Evolutionary conservation across 2,329 filamentous ascomycete species (phyloP).

Genomic region (Zasmidium angulare): DNA sequence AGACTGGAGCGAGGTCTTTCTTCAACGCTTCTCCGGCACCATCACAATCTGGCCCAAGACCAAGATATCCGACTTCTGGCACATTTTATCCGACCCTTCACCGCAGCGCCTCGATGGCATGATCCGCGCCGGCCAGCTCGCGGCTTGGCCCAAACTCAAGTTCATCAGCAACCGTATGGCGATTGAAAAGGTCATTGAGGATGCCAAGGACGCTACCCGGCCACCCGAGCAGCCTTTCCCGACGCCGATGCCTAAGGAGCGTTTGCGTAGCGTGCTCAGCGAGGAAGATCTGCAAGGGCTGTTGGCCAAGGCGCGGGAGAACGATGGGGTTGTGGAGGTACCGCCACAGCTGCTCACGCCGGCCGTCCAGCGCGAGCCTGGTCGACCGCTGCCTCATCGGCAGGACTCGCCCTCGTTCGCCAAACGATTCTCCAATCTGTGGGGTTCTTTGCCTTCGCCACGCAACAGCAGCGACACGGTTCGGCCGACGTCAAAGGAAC

Average conservation of each 20-base stretch:
- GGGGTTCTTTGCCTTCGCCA: slow-evolving; percentile 22
- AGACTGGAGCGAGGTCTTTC: slow-evolving; percentile 95
- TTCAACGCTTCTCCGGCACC: slow-evolving; percentile 91
- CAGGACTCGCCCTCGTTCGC: slow-evolving; percentile 32
- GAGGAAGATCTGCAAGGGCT: slow-evolving; percentile 49
- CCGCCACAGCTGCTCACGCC: slow-evolving; percentile 26
- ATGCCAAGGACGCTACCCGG: slow-evolving; percentile 51
- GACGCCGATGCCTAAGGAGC: slow-evolving; percentile 26
- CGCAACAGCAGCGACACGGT: slow-evolving; percentile 25
- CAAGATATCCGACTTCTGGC: slow-evolving; percentile 73
- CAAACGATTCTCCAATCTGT: slow-evolving; percentile 33
- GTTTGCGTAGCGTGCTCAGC: slow-evolving; percentile 40
- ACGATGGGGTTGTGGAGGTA: slow-evolving; percentile 31
- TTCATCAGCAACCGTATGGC: slow-evolving; percentile 87
- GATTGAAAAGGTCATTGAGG: slow-evolving; percentile 68
- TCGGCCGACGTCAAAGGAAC: slow-evolving; percentile 15
- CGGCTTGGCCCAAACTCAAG: slow-evolving; percentile 85
- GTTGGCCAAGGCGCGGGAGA: slow-evolving; percentile 36
- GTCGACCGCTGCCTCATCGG: slow-evolving; percentile 16
- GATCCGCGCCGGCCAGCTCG: slow-evolving; percentile 87
- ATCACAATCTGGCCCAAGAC: slow-evolving; percentile 95
- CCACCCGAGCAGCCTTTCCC: slow-evolving; percentile 32
- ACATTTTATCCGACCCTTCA: slow-evolving; percentile 83
- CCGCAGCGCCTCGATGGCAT: slow-evolving; percentile 75
- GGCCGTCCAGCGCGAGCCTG: slow-evolving; percentile 16